phyloP scores from a whole-genome alignment of 1,284 basidiomycete genomes.

The Ustilago lituana region DNA sequence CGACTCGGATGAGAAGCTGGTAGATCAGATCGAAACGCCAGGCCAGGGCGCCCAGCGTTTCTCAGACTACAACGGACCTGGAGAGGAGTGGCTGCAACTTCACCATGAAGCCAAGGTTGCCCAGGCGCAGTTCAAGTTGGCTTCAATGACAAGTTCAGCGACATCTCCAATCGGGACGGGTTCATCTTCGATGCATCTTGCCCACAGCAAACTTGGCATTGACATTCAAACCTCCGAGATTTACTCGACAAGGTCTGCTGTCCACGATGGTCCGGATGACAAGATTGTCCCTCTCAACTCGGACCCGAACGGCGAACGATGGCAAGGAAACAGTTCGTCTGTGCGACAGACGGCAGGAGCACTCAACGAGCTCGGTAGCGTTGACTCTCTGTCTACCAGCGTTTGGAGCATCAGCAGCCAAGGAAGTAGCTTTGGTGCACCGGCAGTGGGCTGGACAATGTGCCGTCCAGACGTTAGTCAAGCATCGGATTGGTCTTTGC shows the following conservation, averaged over 20 bases:
- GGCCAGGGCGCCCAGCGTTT: constrained; percentile 39
- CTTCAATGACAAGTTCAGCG: neutral
- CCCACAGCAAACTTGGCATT: constrained; percentile 16
- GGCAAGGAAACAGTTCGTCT: constrained; percentile 23
- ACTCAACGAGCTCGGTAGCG: neutral
- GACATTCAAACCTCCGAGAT: constrained; percentile 9
- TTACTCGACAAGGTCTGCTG: neutral
- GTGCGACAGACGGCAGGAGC: neutral
- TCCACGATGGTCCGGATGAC: neutral
- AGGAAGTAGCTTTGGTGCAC: constrained; percentile 8
- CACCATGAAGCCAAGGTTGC: constrained; percentile 15
- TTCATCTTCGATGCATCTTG: neutral
- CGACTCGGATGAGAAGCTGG: constrained; percentile 49
- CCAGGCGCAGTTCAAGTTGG: too few species aligned
- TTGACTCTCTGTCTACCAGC: neutral
- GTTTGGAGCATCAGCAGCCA: constrained; percentile 23
- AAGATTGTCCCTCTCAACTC: constrained; percentile 40
- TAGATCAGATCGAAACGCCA: constrained; percentile 51
- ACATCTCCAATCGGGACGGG: neutral
- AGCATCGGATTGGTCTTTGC: too few species aligned
- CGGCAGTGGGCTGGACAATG: neutral
- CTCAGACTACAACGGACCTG: constrained; percentile 46
- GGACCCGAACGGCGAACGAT: constrained; percentile 55
- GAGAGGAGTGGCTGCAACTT: constrained; percentile 49
- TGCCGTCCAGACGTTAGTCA: constrained; percentile 4